Evolutionary conservation across 139 green algal species (phyloP), one percentile per base, ranked within the genome.

Genomic region (Chlamydomonas incerta): DNA sequence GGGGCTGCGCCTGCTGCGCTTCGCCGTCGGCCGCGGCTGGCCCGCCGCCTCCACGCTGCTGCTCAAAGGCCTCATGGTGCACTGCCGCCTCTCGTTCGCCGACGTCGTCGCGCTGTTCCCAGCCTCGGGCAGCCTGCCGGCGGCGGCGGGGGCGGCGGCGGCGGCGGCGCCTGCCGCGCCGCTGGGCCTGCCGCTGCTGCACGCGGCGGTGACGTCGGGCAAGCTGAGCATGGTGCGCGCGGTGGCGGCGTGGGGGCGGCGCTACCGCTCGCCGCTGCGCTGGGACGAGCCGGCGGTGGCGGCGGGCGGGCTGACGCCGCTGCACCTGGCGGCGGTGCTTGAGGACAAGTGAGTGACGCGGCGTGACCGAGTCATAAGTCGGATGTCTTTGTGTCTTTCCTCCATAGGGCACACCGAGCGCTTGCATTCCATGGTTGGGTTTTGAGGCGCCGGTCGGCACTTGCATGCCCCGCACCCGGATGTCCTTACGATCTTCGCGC

Each of bases 1-100:
- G 28, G 79, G 79, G 31, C 37, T 85, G 46, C 79, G 79, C 5
- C 79, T 85, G 47, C 66, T 85, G 28, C 79, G 79, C 47, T 85
- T 74, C 46, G 20, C 47, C 31, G 66, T 85, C 17, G 3, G 23
- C 17, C 79, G 79, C 31, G 79, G 79, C 47, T 85, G 79, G 79
- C 47, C 79, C 21, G 65, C 79, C 23, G 50, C 66, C 33, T 31
- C 66, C 37, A 75, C 65, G 4, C n/a, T 85, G 26, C 28, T 85
- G 21, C 47, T 85, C 37, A 35, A 41, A 8, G 79, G 79, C 47
- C 65, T 85, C 5, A 33, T 85, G 66, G 33, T 29, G 33, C 79
- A 85, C 65, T 85, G 79, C 66, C 66, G 79, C 13, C 65, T 85
- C n/a, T 0, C 34, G 46, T 85, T 85, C 67, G 21, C 23, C 13